phyloP scores from a whole-genome alignment of 176 grass and related monocot genomes.

The Panicum miliaceum region DNA sequence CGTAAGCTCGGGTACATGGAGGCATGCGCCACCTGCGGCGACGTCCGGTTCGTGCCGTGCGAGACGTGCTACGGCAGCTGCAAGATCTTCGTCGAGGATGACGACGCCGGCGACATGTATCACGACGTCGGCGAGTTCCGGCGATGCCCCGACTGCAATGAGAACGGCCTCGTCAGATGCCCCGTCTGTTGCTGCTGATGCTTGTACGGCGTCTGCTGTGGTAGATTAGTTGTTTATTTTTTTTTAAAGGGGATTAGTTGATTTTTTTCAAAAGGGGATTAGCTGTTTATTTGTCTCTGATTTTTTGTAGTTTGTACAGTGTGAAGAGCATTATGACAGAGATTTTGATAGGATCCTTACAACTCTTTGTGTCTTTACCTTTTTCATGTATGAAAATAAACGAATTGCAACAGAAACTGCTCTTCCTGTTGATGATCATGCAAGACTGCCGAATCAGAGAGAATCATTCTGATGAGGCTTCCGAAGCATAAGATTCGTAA shows the following conservation, averaged over 20 bases:
- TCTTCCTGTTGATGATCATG: background rate
- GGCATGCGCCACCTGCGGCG: conserved; percentile 69
- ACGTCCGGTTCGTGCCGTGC: conserved; percentile 75
- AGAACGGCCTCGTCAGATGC: conserved; percentile 78
- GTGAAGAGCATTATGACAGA: conserved; percentile 36
- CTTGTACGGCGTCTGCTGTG: background rate
- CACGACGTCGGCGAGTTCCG: conserved; percentile 48
- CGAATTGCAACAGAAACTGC: background rate
- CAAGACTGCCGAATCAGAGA: background rate
- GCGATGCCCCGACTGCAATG: conserved; percentile 80
- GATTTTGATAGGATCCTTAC: conserved; percentile 20
- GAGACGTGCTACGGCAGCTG: conserved; percentile 79
- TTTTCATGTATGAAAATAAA: conserved; percentile 27
- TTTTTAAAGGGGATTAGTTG: too few relatives aligned
- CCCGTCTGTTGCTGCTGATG: conserved; percentile 63
- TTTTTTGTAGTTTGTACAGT: conserved; percentile 51
- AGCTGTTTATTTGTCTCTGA: conserved; percentile 10
- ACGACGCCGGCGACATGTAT: background rate
- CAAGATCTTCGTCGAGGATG: conserved; percentile 66
- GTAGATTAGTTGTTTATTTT: conserved; percentile 15
- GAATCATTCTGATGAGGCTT: background rate
- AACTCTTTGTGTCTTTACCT: background rate
- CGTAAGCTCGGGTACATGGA: conserved; percentile 57
- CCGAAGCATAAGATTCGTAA: background rate
- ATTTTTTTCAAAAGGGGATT: background rate